Percentiles rank a stretch among this genome's conserved stretches.
phyloP scores from a whole-genome alignment of 2,329 filamentous ascomycete genomes.

The Zasmidium cellare region DNA sequence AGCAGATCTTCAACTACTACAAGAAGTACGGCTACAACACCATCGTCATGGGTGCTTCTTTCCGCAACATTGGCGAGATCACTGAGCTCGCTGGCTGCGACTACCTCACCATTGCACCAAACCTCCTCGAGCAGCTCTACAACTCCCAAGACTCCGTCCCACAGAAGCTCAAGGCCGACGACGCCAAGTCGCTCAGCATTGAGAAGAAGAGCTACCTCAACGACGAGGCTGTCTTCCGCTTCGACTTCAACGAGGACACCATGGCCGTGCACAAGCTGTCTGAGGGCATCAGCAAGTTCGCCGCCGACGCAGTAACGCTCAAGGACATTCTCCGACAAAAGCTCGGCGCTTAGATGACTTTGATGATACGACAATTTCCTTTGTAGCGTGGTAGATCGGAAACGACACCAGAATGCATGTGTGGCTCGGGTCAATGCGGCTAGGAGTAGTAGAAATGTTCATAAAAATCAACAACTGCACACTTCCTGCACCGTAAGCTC shows the following conservation, averaged over 20 bases:
- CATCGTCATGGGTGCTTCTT: conserved; percentile 99
- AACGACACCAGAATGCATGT: conserved; percentile 7
- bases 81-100: conserved; percentile 97
- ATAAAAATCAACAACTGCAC: not conserved
- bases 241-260: conserved; percentile 99
- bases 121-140: conserved; percentile 88
- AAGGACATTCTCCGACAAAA: conserved; percentile 91
- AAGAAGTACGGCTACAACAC: conserved; percentile 99
- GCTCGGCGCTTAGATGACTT: conserved; percentile 51
- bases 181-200: conserved; percentile 69
- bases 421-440: not conserved
- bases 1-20: conserved; percentile 99
- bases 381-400: conserved; percentile 2
- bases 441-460: not conserved
- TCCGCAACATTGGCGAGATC: conserved; percentile 95
- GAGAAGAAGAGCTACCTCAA: conserved; percentile 89
- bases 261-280: conserved; percentile 99
- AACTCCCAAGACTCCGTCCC: conserved; percentile 80
- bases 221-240: conserved; percentile 89
- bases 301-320: conserved; percentile 89
- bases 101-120: conserved; percentile 97
- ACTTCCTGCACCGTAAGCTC: not conserved
- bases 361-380: conserved; percentile 5
- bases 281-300: conserved; percentile 99
- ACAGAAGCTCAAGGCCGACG: conserved; percentile 82